Evolutionary conservation across 257 asterid species (phyloP).

Genomic region (Solanum chilense): DNA sequence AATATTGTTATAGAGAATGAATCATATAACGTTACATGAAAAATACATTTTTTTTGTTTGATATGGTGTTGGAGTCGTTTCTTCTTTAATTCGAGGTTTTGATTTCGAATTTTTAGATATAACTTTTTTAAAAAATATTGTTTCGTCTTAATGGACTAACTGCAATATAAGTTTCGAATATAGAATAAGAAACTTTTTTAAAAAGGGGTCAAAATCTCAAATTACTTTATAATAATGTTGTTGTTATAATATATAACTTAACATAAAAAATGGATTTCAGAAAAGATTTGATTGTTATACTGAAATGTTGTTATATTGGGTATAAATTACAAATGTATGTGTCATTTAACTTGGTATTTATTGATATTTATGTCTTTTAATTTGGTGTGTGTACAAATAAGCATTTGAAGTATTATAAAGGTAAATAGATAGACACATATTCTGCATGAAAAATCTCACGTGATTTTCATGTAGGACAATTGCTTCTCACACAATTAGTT

Average conservation of each 20-base stretch:
- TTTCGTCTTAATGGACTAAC: neutral
- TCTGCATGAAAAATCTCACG: neutral
- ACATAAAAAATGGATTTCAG: neutral
- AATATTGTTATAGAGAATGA: neutral
- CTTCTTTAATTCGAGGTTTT: neutral
- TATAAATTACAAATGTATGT: fast-evolving
- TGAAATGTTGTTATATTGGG: neutral
- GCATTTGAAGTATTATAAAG: too few relatives aligned
- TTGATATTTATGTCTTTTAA: neutral
- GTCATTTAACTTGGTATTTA: fast-evolving
- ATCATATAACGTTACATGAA: too few relatives aligned
- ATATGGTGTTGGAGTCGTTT: neutral
- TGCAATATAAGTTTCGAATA: neutral
- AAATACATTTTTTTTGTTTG: neutral
- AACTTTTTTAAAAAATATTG: fast-evolving
- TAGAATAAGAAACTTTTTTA: fast-evolving
- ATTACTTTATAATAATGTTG: neutral
- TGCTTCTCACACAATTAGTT: neutral
- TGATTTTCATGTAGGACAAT: neutral
- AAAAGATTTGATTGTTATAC: neutral
- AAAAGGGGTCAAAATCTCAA: neutral
- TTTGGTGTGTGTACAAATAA: neutral
- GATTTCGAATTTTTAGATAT: neutral
- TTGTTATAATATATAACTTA: neutral
- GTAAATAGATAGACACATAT: too few relatives aligned